Conservation (phyloP, 2,329 filamentous ascomycete species). For the Aspergillus oerlinghausenensis region DNA sequence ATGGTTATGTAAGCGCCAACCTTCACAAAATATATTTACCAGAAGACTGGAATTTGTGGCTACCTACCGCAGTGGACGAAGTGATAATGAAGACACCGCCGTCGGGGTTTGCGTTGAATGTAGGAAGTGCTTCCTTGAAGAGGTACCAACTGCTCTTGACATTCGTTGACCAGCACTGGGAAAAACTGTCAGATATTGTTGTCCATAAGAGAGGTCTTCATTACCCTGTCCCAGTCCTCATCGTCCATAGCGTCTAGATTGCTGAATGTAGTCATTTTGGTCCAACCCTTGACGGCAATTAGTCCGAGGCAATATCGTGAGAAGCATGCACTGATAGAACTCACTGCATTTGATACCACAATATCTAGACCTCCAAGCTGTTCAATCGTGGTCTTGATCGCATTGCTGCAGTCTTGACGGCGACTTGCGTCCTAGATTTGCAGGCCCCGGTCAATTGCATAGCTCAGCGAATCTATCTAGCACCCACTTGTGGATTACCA, state of each 20-base stretch:
- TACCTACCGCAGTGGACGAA: constrained; percentile 54
- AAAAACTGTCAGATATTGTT: not conserved
- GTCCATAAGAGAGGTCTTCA: not conserved
- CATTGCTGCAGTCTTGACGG: constrained; percentile 53
- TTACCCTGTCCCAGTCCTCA: constrained; percentile 60
- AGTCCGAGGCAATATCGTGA: not conserved
- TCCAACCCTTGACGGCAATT: constrained; percentile 50
- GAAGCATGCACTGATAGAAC: constrained; percentile 11
- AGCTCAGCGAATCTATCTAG: not conserved
- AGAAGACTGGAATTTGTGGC: not conserved
- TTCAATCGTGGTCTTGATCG: constrained; percentile 57
- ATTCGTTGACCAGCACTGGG: constrained; percentile 58
- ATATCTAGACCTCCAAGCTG: constrained; percentile 69
- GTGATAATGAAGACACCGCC: constrained; percentile 62
- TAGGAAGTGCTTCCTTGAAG: constrained; percentile 54
- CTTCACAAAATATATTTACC: constrained; percentile 12
- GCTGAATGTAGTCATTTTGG: constrained; percentile 53
- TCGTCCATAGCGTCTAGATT: constrained; percentile 57
- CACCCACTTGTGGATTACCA: not conserved
- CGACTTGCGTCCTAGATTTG: constrained; percentile 54
- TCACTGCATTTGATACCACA: constrained; percentile 68
- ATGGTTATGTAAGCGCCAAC: constrained; percentile 6
- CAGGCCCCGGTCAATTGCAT: constrained; percentile 5
- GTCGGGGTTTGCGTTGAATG: constrained; percentile 57
- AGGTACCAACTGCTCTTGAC: constrained; percentile 53